These are phyloP conservation scores for Penicillium arizonense DNA, from an alignment of 495 filamentous ascomycete genomes.

Conservation along the genomic window DNA sequence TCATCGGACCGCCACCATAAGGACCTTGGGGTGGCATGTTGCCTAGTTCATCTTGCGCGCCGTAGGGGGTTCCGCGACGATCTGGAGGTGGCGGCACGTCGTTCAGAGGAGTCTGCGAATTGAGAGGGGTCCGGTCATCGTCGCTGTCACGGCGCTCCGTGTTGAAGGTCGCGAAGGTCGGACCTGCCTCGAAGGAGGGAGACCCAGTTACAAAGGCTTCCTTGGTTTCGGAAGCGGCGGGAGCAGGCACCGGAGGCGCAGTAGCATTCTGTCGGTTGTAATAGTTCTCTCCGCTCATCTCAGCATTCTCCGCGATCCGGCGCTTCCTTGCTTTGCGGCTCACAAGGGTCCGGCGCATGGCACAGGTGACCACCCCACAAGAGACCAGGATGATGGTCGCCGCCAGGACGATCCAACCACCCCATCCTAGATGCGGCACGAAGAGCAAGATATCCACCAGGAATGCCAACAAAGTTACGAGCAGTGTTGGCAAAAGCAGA, in stretches of 20 bases:
- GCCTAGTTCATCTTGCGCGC: constrained; percentile 65
- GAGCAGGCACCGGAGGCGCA: constrained; percentile 37
- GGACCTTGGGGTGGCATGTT: constrained; percentile 52
- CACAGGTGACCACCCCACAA: constrained; percentile 84
- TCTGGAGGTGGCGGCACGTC: constrained; percentile 27
- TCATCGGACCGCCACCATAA: constrained; percentile 38
- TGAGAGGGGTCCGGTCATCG: constrained; percentile 84
- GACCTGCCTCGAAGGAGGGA: constrained; percentile 54
- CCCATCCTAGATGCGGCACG: constrained; percentile 90
- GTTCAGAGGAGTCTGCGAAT: constrained; percentile 51
- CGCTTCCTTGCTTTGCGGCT: constrained; percentile 87
- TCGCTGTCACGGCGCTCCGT: constrained; percentile 58
- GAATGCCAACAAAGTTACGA: constrained; percentile 85
- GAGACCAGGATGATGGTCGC: constrained; percentile 84
- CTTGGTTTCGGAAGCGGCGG: constrained; percentile 46
- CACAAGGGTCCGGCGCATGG: constrained; percentile 94
- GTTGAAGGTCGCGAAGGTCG: constrained; percentile 79
- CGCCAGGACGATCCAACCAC: constrained; percentile 89
- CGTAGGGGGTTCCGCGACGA: constrained; percentile 29
- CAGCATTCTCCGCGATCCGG: constrained; percentile 86
- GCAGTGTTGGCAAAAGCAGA: constrained; percentile 77
- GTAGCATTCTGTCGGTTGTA: constrained; percentile 70
- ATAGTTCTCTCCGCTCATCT: constrained; percentile 93
- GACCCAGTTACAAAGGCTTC: constrained; percentile 51
- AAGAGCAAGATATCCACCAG: constrained; percentile 95